A percentile compares a stretch with the other conserved stretches of the same genome.
Evolutionary conservation across 352 stramenopile genomes (phyloP).

Genomic region (Pythium graminicola): DNA sequence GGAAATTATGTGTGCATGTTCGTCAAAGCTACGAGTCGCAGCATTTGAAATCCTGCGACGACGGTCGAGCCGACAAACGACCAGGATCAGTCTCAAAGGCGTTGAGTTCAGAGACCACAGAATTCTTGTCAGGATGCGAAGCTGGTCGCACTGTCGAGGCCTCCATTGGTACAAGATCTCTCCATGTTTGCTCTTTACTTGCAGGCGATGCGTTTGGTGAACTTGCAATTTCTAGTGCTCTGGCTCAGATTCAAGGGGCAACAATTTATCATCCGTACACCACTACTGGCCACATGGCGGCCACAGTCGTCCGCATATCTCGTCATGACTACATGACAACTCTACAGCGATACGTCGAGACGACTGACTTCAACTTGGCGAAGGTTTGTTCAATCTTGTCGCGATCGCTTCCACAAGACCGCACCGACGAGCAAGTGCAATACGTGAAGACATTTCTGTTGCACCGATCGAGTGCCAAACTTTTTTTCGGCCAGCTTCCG

Average conservation of each 20-base stretch:
- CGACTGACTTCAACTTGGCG: slow-evolving; percentile 24
- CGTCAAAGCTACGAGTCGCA: slow-evolving; percentile 13
- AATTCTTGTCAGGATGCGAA: slow-evolving; percentile 19
- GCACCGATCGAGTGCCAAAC: slow-evolving; percentile 21
- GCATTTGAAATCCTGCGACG: not conserved
- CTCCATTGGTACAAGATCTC: slow-evolving; percentile 2
- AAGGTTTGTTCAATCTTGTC: slow-evolving; percentile 22
- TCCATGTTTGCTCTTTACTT: slow-evolving; percentile 34
- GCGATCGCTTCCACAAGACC: slow-evolving; percentile 31
- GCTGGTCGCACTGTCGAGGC: not conserved
- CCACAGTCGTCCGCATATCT: slow-evolving; percentile 24
- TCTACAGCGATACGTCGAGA: slow-evolving; percentile 22
- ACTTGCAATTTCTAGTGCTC: slow-evolving; percentile 8
- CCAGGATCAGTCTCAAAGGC: not conserved
- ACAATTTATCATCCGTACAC: slow-evolving; percentile 28
- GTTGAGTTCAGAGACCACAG: not conserved
- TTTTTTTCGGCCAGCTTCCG: slow-evolving; percentile 41
- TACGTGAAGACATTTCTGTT: slow-evolving; percentile 32
- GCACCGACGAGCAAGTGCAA: slow-evolving; percentile 35
- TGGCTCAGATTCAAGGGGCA: slow-evolving; percentile 21
- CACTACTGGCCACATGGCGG: slow-evolving; percentile 4
- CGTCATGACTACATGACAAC: slow-evolving; percentile 26
- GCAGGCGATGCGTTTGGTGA: slow-evolving; percentile 37
- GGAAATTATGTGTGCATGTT: slow-evolving; percentile 32
- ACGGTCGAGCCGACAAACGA: not conserved